Evolutionary conservation across 1,139 yeast species (phyloP), one percentile per base, ranked within the genome.

Genomic region (Magnusiomyces magnusii): DNA sequence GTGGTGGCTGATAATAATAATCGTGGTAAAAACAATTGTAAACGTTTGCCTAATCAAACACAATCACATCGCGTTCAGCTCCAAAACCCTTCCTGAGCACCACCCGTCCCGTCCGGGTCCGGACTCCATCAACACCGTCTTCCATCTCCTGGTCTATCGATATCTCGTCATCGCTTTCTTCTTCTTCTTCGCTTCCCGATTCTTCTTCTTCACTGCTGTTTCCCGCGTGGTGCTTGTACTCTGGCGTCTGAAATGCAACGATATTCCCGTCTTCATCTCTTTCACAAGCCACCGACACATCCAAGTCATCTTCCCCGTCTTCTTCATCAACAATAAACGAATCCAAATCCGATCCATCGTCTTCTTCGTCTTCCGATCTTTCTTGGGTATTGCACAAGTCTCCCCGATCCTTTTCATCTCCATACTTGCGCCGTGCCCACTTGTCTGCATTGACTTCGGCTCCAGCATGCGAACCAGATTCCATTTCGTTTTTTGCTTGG

Each of bases 321-420:
- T 5, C 9, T 9, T 49, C 51, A 3, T 49, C 51, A 9, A n/a
- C 51, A 49, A 49, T 17, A n/a, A 49, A 49, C 2, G 31, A 25
- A 3, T 27, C 36, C 17, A 49, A n/a, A 27, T 49, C 51, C 17
- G 34, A 15, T 9, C 51, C 51, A 49, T 49, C 10, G 21, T 49
- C 51, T 10, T 49, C 51, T 27, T 49, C 51, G 24, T 49, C 51
- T 49, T 49, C 51, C 3, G 51, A 49, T 27, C 34, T 25, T 24
- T 49, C 51, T 28, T 49, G 51, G 23, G 51, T 49, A 49, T 49
- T 49, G n/a, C 51, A 49, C 13, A 49, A 2, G 25, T 49, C 51
- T 25, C 51, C 51, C 24, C 34, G 51, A 49, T 49, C 51, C n/a
- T 49, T 28, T 25, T 24, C 51, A 27, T 49, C 51, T 10, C 27